These are phyloP conservation scores for Musa schizocarpa DNA, from an alignment of 176 grass and related monocot genomes.

Conservation along the genomic window DNA sequence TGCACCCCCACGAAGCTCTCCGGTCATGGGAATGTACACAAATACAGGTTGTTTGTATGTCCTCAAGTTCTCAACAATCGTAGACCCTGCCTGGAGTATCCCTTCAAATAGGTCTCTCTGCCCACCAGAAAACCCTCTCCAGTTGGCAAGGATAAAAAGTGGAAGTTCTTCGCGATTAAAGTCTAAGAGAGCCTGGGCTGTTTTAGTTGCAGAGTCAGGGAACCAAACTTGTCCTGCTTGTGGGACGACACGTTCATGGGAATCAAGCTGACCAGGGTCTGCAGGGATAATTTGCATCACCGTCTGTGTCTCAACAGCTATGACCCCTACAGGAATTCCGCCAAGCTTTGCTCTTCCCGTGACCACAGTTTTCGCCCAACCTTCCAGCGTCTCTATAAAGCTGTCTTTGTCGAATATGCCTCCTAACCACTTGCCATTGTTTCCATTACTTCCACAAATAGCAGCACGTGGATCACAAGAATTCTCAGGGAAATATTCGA, in stretches of 20 bases:
- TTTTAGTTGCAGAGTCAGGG: conserved; percentile 87
- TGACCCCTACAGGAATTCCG: conserved; percentile 83
- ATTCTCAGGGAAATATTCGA: conserved; percentile 79
- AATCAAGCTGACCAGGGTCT: conserved; percentile 88
- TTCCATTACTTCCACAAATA: conserved; percentile 57
- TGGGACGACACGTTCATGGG: conserved; percentile 74
- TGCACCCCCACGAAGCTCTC: conserved; percentile 82
- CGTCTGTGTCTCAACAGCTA: conserved; percentile 91
- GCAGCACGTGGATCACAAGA: conserved; percentile 85
- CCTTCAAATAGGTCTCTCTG: conserved; percentile 98
- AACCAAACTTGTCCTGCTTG: conserved; percentile 97
- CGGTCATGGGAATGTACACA: conserved; percentile 85
- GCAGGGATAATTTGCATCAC: conserved; percentile 91
- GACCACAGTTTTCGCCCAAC: conserved; percentile 94
- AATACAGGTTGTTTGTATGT: conserved; percentile 84
- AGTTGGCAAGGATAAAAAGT: conserved; percentile 89
- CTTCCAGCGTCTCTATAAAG: conserved; percentile 86
- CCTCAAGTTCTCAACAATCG: conserved; percentile 85
- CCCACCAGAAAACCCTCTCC: conserved; percentile 94
- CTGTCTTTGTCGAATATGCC: conserved; percentile 90
- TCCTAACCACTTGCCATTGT: conserved; percentile 66
- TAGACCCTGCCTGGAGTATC: conserved; percentile 94
- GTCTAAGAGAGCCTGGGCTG: conserved; percentile 79
- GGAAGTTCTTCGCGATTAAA: conserved; percentile 87
- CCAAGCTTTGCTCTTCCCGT: conserved; percentile 89